Conservation (phyloP, 176 grass and related monocot species). For the Oryza glaberrima region DNA sequence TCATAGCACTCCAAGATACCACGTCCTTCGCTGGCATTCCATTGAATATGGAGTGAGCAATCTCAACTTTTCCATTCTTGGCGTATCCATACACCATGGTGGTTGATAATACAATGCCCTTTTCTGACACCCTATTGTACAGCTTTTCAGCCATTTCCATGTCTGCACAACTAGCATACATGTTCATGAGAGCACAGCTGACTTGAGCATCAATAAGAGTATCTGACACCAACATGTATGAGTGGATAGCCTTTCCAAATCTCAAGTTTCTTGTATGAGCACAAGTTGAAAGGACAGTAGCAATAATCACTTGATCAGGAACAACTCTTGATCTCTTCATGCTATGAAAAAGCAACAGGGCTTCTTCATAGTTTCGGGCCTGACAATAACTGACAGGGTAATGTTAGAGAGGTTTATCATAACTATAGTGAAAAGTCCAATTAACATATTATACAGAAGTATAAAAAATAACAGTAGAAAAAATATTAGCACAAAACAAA, state of each 20-base stretch:
- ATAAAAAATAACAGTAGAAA: not conserved
- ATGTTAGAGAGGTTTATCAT: conserved; percentile 37
- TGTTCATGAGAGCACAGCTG: conserved; percentile 67
- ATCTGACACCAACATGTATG: conserved; percentile 66
- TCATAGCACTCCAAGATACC: conserved; percentile 93
- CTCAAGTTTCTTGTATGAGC: conserved; percentile 48
- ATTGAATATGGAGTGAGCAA: conserved; percentile 76
- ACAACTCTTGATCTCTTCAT: conserved; percentile 76
- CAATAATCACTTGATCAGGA: conserved; percentile 73
- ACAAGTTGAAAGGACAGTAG: conserved; percentile 73
- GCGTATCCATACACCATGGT: conserved; percentile 78
- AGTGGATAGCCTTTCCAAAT: conserved; percentile 61
- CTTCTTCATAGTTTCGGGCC: conserved; percentile 60
- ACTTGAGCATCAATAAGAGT: conserved; percentile 49
- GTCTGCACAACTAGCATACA: conserved; percentile 68
- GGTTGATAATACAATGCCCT: conserved; percentile 65
- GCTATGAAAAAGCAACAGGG: conserved; percentile 66
- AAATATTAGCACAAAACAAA: not conserved
- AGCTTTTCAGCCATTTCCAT: conserved; percentile 69
- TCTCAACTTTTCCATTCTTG: conserved; percentile 62
- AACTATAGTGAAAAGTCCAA: conserved; percentile 21
- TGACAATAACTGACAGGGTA: conserved; percentile 71
- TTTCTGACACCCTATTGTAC: conserved; percentile 52
- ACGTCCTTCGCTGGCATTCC: conserved; percentile 72
- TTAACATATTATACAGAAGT: not conserved